Evolutionary conservation across 2,329 filamentous ascomycete genomes (phyloP), one percentile per base, ranked within the genome.

Genomic region (Diaporthe ampelina): DNA sequence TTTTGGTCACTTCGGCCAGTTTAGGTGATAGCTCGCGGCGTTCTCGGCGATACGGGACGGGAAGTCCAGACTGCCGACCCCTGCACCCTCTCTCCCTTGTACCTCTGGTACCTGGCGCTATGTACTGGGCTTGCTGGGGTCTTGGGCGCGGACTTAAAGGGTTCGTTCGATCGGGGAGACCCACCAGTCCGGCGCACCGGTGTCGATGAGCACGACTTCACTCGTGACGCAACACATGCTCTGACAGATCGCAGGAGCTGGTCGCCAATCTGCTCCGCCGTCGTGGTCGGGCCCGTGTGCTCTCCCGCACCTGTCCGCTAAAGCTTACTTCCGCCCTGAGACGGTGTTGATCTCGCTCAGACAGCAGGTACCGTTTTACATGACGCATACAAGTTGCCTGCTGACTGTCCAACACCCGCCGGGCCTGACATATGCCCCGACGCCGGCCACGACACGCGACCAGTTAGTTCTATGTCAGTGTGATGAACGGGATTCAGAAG

Each of bases 1-100:
- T 37, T 67, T 63, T 17, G 11, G 21, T 52, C 61, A 52, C 15
- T 26, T 52, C 61, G 61, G 61, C 45, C 45, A 67, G 45, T 19
- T 32, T 67, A 52, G 61, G 61, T 26, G 61, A 52, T 67, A 52
- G 61, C 45, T 67, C 61, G 61, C 61, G 61, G 61, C 29, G 29
- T 52, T 37, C 45, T 67, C 61, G 61, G 61, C 45, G 61, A 52
- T 67, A 67, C 21, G 45, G 61, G 29, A 45, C 61, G 26, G 61
- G 17, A 10, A 32, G 43, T 21, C 61, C 45, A 37, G 26, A 67
- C 45, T 37, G 45, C 45, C 21, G 45, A 52, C 50, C 61, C 61
- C 61, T 65, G 61, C 43, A 17, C 29, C 29, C 29, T 29, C 29
- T 29, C 2, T 32, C 59, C 45, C 21, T 19, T 45, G 43, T 45